Percentiles rank a stretch among this genome's conserved stretches.
Evolutionary conservation across 257 asterid genomes (phyloP).

Genomic region (Verbascum thapsus): DNA sequence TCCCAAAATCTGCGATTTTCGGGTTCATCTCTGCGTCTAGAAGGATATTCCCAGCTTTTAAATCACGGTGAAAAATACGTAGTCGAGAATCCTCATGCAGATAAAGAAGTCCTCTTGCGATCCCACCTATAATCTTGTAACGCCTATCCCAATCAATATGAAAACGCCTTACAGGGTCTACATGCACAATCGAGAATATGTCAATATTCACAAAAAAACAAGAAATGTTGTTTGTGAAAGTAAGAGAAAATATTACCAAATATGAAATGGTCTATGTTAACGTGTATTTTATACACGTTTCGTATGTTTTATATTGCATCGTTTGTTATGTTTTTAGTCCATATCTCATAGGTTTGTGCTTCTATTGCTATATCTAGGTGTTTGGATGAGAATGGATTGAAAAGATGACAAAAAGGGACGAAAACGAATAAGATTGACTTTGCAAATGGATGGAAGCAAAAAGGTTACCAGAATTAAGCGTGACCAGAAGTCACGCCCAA

Average conservation of each 20-base stretch:
- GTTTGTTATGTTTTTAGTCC: no score
- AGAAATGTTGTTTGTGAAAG: neutral
- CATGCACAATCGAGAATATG: neutral
- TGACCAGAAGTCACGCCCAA: no score
- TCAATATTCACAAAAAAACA: neutral
- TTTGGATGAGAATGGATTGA: no score
- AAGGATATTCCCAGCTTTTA: constrained; percentile 30
- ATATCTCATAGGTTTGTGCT: no score
- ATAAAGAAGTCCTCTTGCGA: constrained; percentile 39
- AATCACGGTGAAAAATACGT: constrained; percentile 23
- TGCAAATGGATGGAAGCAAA: no score
- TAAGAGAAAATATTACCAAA: constrained; percentile 23
- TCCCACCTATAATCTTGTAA: constrained; percentile 32
- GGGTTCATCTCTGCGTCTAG: no score
- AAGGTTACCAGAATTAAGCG: no score
- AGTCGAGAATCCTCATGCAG: constrained; percentile 32
- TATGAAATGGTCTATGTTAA: constrained; percentile 28
- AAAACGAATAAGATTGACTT: no score
- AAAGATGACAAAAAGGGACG: no score
- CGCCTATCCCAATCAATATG: constrained; percentile 27
- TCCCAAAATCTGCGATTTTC: constrained; percentile 35
- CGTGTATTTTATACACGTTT: constrained; percentile 17
- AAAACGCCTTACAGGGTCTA: constrained; percentile 22
- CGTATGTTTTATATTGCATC: no score
- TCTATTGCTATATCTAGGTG: no score